phyloP scores from a whole-genome alignment of 108 stramenopile species.

The Cylindrotheca fusiformis region DNA sequence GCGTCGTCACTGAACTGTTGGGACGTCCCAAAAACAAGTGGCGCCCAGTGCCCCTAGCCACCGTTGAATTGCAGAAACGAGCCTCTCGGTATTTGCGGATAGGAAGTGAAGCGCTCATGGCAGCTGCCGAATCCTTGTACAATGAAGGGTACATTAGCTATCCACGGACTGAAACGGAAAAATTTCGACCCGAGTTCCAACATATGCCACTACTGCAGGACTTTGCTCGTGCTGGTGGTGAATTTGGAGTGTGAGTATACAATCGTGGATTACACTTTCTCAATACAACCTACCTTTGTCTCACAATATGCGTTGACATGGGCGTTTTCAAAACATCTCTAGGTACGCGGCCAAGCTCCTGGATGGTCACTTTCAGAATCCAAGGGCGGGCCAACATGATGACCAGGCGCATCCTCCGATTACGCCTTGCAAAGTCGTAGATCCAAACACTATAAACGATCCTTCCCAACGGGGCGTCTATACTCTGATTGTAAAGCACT shows the following conservation, averaged over 20 bases:
- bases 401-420: constrained; percentile 99
- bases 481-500: constrained; percentile 92
- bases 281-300: not conserved
- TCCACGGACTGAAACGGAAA: constrained; percentile 97
- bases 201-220: constrained; percentile 71
- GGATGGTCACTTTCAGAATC: constrained; percentile 72
- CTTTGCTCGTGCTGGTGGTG: constrained; percentile 44
- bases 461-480: constrained; percentile 79
- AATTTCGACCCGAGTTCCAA: constrained; percentile 89
- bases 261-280: not conserved
- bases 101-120: constrained; percentile 89
- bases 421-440: constrained; percentile 94
- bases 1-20: constrained; percentile 66
- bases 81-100: constrained; percentile 88
- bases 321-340: not conserved
- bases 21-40: constrained; percentile 85
- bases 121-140: constrained; percentile 93
- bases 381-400: constrained; percentile 83
- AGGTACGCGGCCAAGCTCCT: constrained; percentile 67
- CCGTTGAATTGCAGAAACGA: constrained; percentile 97
- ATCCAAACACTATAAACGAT: constrained; percentile 71
- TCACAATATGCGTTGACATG: not conserved
- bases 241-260: constrained; percentile 16
- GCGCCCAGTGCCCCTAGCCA: constrained; percentile 93
- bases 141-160: constrained; percentile 92